Base-by-base conservation (phyloP, 495 filamentous ascomycete genomes). In the Hypomontagnella monticulosa region DNA sequence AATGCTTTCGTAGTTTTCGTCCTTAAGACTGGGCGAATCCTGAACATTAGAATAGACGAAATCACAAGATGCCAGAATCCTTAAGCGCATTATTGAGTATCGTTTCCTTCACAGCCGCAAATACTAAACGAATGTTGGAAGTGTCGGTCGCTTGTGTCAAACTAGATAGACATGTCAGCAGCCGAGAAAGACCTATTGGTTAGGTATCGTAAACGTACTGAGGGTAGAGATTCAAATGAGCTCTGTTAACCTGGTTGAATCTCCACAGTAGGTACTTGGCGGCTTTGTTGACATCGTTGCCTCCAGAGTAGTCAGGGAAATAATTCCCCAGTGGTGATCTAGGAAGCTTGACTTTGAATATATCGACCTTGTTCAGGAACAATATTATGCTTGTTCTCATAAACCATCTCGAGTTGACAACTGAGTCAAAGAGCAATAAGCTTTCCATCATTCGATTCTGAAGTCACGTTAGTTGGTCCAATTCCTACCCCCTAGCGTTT, bases 371-470 rank as follows among this genome's bases (percentile, higher is more conserved):
- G 80, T 97, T 97, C 49, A 99, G 82, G 81, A 98, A 98, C 20
- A 99, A 84, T 73, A 98, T 97, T 75, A 99, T 99, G 76, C 93
- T 97, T 19, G 95, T 97, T 60, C 95, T 85, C 89, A 97, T 93
- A 77, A 99, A 99, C 96, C 96, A 99, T 70, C 95, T 84, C 58
- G 94, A 97, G 78, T 99, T 99, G 66, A 99, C 95, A 4, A 99
- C 95, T 6, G 94, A 97, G 78, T 98, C 96, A 76, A 99, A 99
- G n/a, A 99, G 85, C 36, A 98, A 88, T 30, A 99, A 76, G 70
- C 91, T 95, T 76, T 98, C 95, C 91, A 97, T 97, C 95, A 98
- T 97, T 48, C 96, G 94, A 73, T 99, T 99, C 91, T 97, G 66
- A 20, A 2, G 20, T 44, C 10, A 47, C 43, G 49, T 72, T 67